Percentiles rank a stretch among this genome's conserved stretches.
These are phyloP conservation scores for Penicillium simplicissimum DNA, from an alignment of 495 filamentous ascomycete genomes.

Conservation along the genomic window DNA sequence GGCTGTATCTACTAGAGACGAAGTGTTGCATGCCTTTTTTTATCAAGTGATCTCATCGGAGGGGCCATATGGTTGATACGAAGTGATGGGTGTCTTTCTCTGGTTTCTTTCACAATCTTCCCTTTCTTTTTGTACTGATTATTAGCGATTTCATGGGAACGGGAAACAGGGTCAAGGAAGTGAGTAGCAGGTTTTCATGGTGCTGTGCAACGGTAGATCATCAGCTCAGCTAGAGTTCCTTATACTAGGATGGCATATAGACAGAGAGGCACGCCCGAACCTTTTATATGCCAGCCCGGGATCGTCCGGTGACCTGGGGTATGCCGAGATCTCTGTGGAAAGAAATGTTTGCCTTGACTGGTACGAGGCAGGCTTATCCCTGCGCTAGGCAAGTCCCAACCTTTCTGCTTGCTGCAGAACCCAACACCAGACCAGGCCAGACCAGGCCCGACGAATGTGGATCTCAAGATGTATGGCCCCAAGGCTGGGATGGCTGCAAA, in stretches of 20 bases:
- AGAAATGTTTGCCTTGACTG: neutral
- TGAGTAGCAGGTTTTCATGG: neutral
- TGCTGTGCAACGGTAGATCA: too few species aligned
- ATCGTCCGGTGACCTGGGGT: too few species aligned
- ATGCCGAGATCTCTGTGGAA: neutral
- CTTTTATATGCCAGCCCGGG: too few species aligned
- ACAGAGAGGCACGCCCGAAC: too few species aligned
- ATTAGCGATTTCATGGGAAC: neutral
- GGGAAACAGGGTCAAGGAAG: neutral
- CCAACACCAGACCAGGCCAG: neutral
- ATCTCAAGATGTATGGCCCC: neutral
- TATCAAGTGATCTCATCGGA: neutral
- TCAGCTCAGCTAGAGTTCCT: too few species aligned
- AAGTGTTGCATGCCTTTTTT: constrained; percentile 9
- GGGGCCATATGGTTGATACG: constrained; percentile 3
- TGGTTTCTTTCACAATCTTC: neutral
- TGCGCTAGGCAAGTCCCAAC: neutral
- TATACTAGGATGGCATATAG: too few species aligned
- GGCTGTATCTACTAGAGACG: constrained; percentile 18
- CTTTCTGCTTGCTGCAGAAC: neutral
- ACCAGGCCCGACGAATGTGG: neutral
- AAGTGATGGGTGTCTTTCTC: neutral
- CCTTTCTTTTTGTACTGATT: neutral
- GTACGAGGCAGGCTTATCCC: neutral
- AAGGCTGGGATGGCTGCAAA: neutral